Evolutionary conservation across 306 rosid genomes (phyloP).

Genomic region (Herpetospermum pedunculosum): DNA sequence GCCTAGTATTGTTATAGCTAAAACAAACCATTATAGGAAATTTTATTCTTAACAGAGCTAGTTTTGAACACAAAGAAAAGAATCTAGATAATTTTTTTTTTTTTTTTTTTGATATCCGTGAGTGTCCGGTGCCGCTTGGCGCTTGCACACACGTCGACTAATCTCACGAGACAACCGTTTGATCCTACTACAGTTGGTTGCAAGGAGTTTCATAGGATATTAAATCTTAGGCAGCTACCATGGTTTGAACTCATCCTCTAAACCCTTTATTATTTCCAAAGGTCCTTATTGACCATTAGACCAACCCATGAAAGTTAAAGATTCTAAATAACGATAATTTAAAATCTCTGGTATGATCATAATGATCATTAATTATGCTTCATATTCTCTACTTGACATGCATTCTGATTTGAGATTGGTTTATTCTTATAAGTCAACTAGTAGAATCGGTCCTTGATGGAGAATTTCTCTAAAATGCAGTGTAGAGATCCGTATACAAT

Average conservation of each 20-base stretch:
- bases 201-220: too few relatives aligned
- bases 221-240: too few relatives aligned
- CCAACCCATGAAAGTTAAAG: too few relatives aligned
- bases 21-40: not conserved
- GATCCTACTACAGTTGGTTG: too few relatives aligned
- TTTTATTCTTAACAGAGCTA: not conserved
- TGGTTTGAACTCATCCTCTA: too few relatives aligned
- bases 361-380: not conserved
- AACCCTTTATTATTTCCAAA: too few relatives aligned
- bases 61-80: not conserved
- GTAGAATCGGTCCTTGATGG: conserved; percentile 2
- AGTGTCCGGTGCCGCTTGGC: too few relatives aligned
- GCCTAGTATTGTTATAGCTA: not conserved
- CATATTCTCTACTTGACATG: not conserved
- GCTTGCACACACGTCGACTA: too few relatives aligned
- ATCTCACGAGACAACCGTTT: too few relatives aligned
- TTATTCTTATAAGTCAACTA: not conserved
- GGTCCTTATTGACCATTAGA: too few relatives aligned
- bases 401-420: not conserved
- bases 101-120: too few relatives aligned
- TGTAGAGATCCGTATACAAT: conserved; percentile 87
- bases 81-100: too few relatives aligned
- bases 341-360: not conserved
- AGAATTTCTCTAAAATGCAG: conserved; percentile 34
- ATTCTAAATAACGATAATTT: not conserved